These are phyloP conservation scores for Saccharum officinarum DNA, from an alignment of 176 grass and related monocot genomes.

Conservation along the genomic window DNA sequence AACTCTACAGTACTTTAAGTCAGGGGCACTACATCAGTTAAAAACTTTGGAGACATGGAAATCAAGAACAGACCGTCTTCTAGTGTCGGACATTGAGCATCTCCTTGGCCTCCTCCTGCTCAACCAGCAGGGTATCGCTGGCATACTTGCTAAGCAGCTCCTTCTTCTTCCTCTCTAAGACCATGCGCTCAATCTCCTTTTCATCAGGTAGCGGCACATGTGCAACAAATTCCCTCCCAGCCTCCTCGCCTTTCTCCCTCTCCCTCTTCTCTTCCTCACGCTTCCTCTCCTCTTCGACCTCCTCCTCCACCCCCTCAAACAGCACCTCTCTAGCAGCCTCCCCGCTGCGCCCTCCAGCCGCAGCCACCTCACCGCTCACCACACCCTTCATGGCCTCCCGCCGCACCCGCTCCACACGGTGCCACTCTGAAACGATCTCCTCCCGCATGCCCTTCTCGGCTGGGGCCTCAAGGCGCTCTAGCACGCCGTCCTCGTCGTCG, in stretches of 20 bases:
- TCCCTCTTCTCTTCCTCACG: constrained; percentile 63
- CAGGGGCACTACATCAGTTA: constrained; percentile 8
- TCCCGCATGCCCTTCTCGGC: constrained; percentile 69
- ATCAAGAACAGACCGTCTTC: neutral
- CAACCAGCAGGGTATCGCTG: constrained; percentile 60
- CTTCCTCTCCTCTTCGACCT: constrained; percentile 91
- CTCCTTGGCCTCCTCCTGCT: constrained; percentile 86
- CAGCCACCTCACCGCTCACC: constrained; percentile 74
- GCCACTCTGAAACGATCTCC: constrained; percentile 62
- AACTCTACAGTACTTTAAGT: constrained; percentile 22
- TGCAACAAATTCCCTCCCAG: constrained; percentile 73
- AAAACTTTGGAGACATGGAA: constrained; percentile 11
- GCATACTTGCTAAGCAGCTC: constrained; percentile 91
- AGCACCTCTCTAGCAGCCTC: constrained; percentile 63
- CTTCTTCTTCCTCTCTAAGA: constrained; percentile 91
- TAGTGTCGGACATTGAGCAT: constrained; percentile 93
- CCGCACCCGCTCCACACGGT: constrained; percentile 66
- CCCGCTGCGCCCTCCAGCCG: constrained; percentile 38
- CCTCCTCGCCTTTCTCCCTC: constrained; percentile 52
- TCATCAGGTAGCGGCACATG: constrained; percentile 90
- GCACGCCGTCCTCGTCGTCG: constrained; percentile 92
- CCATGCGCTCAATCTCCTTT: constrained; percentile 95
- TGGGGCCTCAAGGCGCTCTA: constrained; percentile 73
- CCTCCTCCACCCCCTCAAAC: constrained; percentile 92
- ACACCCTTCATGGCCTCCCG: constrained; percentile 86